Percentiles rank a stretch among this genome's conserved stretches.
Evolutionary conservation across 1,284 basidiomycete species (phyloP).

Genomic region (Rhodotorula glutinis): DNA sequence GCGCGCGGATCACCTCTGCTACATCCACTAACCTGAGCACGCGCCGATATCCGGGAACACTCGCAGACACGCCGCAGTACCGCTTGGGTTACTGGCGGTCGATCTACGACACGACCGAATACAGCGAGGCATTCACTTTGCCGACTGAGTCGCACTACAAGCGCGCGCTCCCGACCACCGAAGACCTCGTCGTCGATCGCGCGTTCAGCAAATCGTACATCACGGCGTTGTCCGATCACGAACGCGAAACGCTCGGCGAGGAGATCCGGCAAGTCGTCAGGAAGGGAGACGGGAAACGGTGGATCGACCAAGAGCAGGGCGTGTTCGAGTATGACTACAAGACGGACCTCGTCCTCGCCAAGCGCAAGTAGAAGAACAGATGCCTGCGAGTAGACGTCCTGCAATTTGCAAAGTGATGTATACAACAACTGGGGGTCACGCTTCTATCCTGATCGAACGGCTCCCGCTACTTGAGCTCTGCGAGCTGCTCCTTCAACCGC

Average conservation of each 20-base stretch:
- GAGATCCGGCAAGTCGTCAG: conserved; percentile 26
- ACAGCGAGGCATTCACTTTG: conserved; percentile 13
- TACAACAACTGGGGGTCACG: neutral
- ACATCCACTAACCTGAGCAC: no score
- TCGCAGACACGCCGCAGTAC: conserved; percentile 37
- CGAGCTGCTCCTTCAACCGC: conserved; percentile 58
- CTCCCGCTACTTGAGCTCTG: conserved; percentile 47
- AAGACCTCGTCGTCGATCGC: conserved; percentile 40
- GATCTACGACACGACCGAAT: conserved; percentile 28
- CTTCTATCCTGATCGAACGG: no score
- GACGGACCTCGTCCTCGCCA: conserved; percentile 14
- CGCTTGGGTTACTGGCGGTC: conserved; percentile 34
- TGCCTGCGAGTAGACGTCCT: no score
- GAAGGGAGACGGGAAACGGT: conserved; percentile 31
- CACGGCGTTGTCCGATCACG: conserved; percentile 32
- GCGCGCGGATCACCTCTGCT: no score
- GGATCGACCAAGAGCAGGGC: conserved; percentile 39
- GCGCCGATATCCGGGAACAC: no score
- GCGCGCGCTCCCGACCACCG: conserved; percentile 19
- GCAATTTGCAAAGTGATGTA: neutral
- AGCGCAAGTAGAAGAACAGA: neutral
- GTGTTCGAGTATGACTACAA: conserved; percentile 34
- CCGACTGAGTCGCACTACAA: conserved; percentile 10
- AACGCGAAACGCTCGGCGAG: conserved; percentile 24
- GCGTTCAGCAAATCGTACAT: conserved; percentile 41